phyloP scores from a whole-genome alignment of 1,284 basidiomycete species.

The Macrocystidia cucumis region DNA sequence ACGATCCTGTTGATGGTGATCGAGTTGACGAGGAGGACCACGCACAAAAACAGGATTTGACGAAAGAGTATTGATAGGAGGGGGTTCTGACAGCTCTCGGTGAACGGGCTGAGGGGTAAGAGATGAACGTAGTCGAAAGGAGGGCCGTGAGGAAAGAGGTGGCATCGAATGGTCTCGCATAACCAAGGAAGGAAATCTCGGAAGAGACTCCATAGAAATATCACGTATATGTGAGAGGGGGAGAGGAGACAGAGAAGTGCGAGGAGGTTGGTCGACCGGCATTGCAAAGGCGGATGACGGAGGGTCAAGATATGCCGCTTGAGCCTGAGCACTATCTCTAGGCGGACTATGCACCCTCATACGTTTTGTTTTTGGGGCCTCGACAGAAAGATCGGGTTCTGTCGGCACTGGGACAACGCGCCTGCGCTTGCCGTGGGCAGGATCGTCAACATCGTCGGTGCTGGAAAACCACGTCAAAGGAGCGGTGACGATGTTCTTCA shows the following conservation, averaged over 20 bases:
- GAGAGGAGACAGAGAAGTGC: slow-evolving; percentile 32
- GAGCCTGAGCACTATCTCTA: slow-evolving; percentile 18
- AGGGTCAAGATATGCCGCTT: slow-evolving; percentile 45
- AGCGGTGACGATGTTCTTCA: slow-evolving; percentile 59
- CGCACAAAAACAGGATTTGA: slow-evolving; percentile 66
- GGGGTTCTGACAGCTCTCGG: slow-evolving; percentile 64
- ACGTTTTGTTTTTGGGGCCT: slow-evolving; percentile 35
- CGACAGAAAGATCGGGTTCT: slow-evolving; percentile 20
- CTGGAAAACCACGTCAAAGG: slow-evolving; percentile 52
- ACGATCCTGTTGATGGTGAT: slow-evolving; percentile 10
- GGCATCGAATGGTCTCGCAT: slow-evolving; percentile 26
- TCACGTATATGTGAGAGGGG: slow-evolving; percentile 13
- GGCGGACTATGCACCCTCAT: slow-evolving; percentile 48
- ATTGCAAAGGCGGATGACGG: slow-evolving; percentile 34
- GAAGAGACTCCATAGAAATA: slow-evolving; percentile 19
- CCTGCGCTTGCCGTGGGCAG: slow-evolving; percentile 43
- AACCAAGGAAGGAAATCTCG: slow-evolving; percentile 6
- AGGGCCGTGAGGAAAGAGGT: slow-evolving; percentile 33
- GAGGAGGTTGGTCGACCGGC: slow-evolving; percentile 10
- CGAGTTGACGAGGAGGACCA: slow-evolving; percentile 36
- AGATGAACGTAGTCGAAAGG: slow-evolving; percentile 56
- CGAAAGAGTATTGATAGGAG: slow-evolving; percentile 47
- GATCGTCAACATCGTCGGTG: slow-evolving; percentile 36
- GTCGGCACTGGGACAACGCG: slow-evolving; percentile 25
- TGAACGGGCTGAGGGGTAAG: slow-evolving; percentile 59